phyloP scores from a whole-genome alignment of 1,284 basidiomycete genomes.

The Melampsora larici-populina region DNA sequence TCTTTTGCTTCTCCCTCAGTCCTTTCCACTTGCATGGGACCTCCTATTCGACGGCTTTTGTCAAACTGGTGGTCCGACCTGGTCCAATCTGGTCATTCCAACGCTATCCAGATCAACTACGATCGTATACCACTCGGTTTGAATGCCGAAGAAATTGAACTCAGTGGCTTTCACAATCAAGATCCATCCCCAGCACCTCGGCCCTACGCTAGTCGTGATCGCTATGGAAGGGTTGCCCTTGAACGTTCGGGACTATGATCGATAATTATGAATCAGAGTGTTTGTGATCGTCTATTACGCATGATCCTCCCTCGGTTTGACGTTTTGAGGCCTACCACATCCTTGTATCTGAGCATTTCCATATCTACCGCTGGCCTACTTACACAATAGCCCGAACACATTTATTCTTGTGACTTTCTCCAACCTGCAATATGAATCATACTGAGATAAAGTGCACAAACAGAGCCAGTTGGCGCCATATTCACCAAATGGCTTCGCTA shows the following conservation, averaged over 20 bases:
- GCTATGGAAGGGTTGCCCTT: background rate
- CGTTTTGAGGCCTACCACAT: too few species aligned
- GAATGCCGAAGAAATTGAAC: conserved; percentile 3
- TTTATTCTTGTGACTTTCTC: too few species aligned
- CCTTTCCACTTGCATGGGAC: conserved; percentile 38
- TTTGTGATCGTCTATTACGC: too few species aligned
- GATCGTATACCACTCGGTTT: conserved; percentile 1
- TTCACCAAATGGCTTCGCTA: too few species aligned
- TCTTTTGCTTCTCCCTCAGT: conserved; percentile 13
- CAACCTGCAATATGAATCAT: too few species aligned
- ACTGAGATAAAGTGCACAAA: too few species aligned
- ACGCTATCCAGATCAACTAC: background rate
- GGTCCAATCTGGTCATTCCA: background rate
- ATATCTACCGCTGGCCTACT: too few species aligned
- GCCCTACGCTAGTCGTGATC: background rate
- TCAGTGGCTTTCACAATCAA: background rate
- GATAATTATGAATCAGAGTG: too few species aligned
- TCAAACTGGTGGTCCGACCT: conserved; percentile 22
- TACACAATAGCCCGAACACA: too few species aligned
- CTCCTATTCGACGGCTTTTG: conserved; percentile 8
- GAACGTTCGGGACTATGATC: background rate
- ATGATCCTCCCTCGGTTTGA: too few species aligned
- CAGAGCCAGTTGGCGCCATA: too few species aligned
- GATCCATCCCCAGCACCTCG: background rate
- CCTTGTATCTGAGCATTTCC: too few species aligned